phyloP scores from a whole-genome alignment of 164 flowering plant genomes.

The Aristolochia contorta region DNA sequence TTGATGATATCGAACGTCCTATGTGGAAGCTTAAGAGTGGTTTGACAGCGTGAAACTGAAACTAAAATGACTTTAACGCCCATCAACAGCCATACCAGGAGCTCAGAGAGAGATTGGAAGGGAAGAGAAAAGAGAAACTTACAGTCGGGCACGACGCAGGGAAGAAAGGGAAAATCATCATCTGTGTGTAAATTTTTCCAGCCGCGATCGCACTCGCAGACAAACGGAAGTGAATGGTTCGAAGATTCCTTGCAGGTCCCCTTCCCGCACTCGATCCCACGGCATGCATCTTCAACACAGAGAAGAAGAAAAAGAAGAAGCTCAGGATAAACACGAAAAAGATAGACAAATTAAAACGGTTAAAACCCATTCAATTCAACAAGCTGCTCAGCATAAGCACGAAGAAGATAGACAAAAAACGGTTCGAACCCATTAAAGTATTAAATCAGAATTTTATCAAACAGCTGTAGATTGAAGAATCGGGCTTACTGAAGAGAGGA shows the following conservation, averaged over 20 bases:
- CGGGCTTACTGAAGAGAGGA: constrained; percentile 3
- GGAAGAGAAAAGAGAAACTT: neutral
- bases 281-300: constrained; percentile 2
- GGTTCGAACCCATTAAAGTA: too few relatives aligned
- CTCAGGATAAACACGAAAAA: neutral
- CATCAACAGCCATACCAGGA: too few relatives aligned
- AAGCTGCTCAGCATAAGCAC: neutral
- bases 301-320: neutral
- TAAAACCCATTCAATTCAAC: too few relatives aligned
- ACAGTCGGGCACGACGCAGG: constrained; percentile 21
- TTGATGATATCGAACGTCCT: too few relatives aligned
- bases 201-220: constrained; percentile 9
- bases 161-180: constrained; percentile 5
- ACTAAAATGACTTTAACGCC: too few relatives aligned
- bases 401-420: neutral
- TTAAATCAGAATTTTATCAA: too few relatives aligned
- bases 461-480: neutral
- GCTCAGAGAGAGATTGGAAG: too few relatives aligned
- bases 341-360: neutral
- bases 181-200: constrained; percentile 1
- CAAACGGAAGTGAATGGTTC: neutral
- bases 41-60: too few relatives aligned
- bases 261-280: constrained; percentile 5
- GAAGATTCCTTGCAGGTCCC: constrained; percentile 6
- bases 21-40: too few relatives aligned